These are phyloP conservation scores for Komagataella kurtzmanii DNA, from an alignment of 805 yeast genomes.

Conservation along the genomic window DNA sequence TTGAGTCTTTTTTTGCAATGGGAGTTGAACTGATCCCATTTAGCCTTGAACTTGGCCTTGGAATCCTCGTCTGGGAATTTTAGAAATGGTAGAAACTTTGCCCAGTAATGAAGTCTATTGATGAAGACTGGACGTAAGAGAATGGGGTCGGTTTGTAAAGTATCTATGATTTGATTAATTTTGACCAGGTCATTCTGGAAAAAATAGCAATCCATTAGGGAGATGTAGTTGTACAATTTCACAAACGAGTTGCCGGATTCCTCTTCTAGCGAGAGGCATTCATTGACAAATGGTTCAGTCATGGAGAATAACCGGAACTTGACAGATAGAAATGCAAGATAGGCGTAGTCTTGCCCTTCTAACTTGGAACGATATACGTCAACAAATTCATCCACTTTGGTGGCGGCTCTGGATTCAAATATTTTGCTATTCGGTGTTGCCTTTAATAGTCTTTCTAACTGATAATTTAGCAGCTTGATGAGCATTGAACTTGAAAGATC, in stretches of 20 bases:
- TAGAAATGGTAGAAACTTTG: slow-evolving; percentile 3
- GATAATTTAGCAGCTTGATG: not conserved
- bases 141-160: not conserved
- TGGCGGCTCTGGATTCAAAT: not conserved
- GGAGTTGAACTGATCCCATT: not conserved
- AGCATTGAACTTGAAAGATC: not conserved
- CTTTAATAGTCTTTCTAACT: not conserved
- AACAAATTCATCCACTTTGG: not conserved
- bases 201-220: not conserved
- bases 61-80: slow-evolving; percentile 1
- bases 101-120: not conserved
- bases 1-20: not conserved
- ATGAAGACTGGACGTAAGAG: not conserved
- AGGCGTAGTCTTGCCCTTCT: not conserved
- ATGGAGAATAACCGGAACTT: not conserved
- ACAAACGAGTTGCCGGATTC: not conserved
- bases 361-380: not conserved
- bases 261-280: not conserved
- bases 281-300: not conserved
- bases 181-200: not conserved
- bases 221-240: not conserved
- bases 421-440: not conserved
- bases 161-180: not conserved
- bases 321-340: not conserved
- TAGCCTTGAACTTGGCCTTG: not conserved